phyloP scores from a whole-genome alignment of 1,284 basidiomycete genomes.

The Cryptococcus sp. region DNA sequence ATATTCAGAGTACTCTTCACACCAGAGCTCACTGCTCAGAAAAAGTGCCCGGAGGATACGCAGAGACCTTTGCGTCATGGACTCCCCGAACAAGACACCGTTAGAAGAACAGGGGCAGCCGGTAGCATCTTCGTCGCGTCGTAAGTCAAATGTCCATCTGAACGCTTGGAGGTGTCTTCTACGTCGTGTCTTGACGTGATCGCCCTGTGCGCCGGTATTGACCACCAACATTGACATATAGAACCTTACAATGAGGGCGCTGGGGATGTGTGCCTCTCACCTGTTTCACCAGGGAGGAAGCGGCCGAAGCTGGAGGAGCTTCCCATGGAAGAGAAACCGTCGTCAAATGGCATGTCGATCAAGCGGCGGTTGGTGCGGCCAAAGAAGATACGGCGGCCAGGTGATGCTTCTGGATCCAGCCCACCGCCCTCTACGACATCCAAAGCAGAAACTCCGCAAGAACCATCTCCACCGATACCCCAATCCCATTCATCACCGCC shows the following conservation, averaged over 20 bases:
- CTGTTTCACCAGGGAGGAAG: neutral
- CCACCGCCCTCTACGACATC: conserved; percentile 6
- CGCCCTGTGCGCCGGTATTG: too few relatives aligned
- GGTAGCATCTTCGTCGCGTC: conserved; percentile 13
- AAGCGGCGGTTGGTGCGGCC: conserved; percentile 38
- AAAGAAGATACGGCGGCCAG: conserved; percentile 33
- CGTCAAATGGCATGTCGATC: conserved; percentile 15
- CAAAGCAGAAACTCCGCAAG: neutral
- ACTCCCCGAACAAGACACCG: neutral
- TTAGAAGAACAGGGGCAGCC: conserved; percentile 5
- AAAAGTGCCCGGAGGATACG: too few relatives aligned
- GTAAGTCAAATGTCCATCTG: too few relatives aligned
- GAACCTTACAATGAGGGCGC: neutral
- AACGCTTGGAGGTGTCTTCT: neutral
- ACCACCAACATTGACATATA: too few relatives aligned
- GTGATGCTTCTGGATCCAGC: neutral
- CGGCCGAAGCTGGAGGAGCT: conserved; percentile 11
- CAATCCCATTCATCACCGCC: conserved; percentile 2
- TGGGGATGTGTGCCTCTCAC: too few relatives aligned
- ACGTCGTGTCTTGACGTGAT: neutral
- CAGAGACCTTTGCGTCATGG: too few relatives aligned
- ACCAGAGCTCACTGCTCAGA: too few relatives aligned
- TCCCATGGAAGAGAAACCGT: neutral
- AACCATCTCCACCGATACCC: neutral
- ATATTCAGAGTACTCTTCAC: too few relatives aligned